phyloP scores from a whole-genome alignment of 2,329 filamentous ascomycete species.

The Trichophyton verrucosum region DNA sequence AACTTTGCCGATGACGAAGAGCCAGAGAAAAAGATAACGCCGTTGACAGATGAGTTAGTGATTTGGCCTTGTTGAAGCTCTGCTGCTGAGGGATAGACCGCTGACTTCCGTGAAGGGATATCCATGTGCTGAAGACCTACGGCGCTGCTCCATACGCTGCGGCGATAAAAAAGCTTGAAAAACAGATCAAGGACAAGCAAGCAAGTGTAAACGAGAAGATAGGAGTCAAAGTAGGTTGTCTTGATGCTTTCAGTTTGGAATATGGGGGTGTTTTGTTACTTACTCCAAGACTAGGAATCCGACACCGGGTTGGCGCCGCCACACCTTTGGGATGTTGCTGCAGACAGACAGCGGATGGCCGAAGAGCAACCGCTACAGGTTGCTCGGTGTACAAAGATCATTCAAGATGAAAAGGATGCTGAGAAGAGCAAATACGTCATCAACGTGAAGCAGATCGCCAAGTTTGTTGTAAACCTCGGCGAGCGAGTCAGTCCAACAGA shows the following conservation, averaged over 20 bases:
- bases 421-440: slow-evolving; percentile 99
- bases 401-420: slow-evolving; percentile 86
- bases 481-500: slow-evolving; percentile 95
- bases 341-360: slow-evolving; percentile 94
- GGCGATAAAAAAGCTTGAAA: slow-evolving; percentile 91
- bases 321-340: slow-evolving; percentile 96
- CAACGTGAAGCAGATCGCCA: slow-evolving; percentile 99
- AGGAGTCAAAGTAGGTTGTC: slow-evolving; percentile 39
- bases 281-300: slow-evolving; percentile 57
- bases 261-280: slow-evolving; percentile 6
- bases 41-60: slow-evolving; percentile 84
- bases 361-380: slow-evolving; percentile 98
- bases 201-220: slow-evolving; percentile 98
- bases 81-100: slow-evolving; percentile 2
- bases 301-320: slow-evolving; percentile 96
- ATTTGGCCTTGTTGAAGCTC: background rate
- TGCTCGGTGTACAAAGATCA: slow-evolving; percentile 97
- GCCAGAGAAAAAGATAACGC: slow-evolving; percentile 99
- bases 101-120: slow-evolving; percentile 56
- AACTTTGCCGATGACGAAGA: slow-evolving; percentile 91
- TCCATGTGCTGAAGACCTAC: slow-evolving; percentile 98
- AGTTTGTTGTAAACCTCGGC: slow-evolving; percentile 95
- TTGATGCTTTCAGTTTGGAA: background rate
- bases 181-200: slow-evolving; percentile 99
- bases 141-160: slow-evolving; percentile 91